phyloP scores from a whole-genome alignment of 306 rosid species.

The Malus asiatica region DNA sequence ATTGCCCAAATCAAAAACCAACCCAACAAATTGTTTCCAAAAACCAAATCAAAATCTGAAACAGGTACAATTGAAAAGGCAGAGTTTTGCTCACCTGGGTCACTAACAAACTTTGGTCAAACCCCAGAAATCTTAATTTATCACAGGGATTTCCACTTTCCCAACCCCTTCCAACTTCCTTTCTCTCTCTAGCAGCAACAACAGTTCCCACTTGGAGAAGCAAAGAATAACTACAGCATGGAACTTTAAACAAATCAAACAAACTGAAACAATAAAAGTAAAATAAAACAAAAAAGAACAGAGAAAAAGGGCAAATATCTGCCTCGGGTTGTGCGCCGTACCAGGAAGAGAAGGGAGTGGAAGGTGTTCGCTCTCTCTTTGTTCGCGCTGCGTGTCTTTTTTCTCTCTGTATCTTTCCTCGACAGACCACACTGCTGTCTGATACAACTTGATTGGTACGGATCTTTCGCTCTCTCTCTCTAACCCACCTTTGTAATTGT shows the following conservation, averaged over 20 bases:
- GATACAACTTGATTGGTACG: conserved; percentile 11
- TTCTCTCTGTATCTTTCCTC: background rate
- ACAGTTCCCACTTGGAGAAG: conserved; percentile 28
- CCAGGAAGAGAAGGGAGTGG: conserved; percentile 13
- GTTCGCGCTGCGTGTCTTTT: background rate
- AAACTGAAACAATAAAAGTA: background rate
- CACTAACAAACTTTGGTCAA: conserved; percentile 18
- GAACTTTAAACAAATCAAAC: background rate
- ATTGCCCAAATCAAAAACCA: background rate
- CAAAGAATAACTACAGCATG: conserved; percentile 16
- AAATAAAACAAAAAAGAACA: background rate
- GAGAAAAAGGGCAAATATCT: background rate
- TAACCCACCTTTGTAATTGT: background rate
- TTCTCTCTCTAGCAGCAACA: background rate
- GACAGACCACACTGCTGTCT: background rate
- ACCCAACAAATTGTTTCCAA: conserved; percentile 5
- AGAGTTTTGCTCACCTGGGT: conserved; percentile 30
- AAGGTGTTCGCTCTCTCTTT: conserved; percentile 8
- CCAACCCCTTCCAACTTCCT: conserved; percentile 7
- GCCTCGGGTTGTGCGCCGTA: conserved; percentile 13
- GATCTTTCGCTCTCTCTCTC: background rate
- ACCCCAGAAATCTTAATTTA: conserved; percentile 16
- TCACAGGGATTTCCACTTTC: conserved; percentile 24
- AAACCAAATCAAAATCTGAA: background rate
- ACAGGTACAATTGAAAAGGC: background rate